Evolutionary conservation across 495 filamentous ascomycete species (phyloP).

Genomic region (Geoglossum glabrum): DNA sequence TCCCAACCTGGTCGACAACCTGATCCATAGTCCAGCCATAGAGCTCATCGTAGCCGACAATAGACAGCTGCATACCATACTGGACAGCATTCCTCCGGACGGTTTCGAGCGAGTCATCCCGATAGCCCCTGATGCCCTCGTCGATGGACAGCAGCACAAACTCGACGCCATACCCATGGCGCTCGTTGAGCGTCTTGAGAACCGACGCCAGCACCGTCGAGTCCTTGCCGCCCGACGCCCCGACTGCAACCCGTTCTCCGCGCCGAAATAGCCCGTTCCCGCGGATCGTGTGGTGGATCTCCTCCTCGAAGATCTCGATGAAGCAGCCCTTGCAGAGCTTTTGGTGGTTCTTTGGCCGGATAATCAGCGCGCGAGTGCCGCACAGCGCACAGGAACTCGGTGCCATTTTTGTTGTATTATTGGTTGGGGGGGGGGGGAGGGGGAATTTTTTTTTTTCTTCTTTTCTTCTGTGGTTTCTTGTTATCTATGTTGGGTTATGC

Average conservation of each 20-base stretch:
- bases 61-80: conserved; percentile 75
- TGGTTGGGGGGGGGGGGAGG: too few relatives aligned
- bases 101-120: conserved; percentile 86
- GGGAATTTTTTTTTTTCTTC: neutral
- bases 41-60: conserved; percentile 81
- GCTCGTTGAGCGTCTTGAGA: conserved; percentile 81
- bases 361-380: conserved; percentile 60
- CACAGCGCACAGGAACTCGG: conserved; percentile 52
- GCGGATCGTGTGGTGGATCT: conserved; percentile 83
- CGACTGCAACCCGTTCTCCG: conserved; percentile 82
- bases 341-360: conserved; percentile 79
- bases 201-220: conserved; percentile 91
- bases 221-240: conserved; percentile 93
- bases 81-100: conserved; percentile 85
- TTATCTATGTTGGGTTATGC: too few relatives aligned
- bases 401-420: conserved; percentile 29
- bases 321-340: conserved; percentile 87
- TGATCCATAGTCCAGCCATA: conserved; percentile 99
- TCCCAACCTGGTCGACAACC: conserved; percentile 84
- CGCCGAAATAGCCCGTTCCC: conserved; percentile 54
- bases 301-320: conserved; percentile 66
- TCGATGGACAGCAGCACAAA: conserved; percentile 81
- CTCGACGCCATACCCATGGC: conserved; percentile 69
- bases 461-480: too few relatives aligned
- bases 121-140: conserved; percentile 90